phyloP scores from a whole-genome alignment of 164 flowering plant species.

The Tinospora cordifolia region DNA sequence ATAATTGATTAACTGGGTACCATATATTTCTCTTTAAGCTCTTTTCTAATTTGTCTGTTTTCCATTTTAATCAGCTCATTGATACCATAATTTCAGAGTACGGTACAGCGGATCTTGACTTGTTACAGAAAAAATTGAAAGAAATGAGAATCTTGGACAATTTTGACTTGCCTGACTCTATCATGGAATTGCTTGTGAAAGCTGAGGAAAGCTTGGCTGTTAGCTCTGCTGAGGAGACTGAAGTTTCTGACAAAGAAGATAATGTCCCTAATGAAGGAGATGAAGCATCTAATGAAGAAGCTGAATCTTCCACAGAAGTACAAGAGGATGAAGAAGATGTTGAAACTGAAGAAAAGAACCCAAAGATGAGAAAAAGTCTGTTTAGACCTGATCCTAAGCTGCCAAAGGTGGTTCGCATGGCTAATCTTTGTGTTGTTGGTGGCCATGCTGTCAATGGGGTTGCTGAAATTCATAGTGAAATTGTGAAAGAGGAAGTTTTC shows the following conservation, averaged over 20 bases:
- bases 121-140: too few relatives aligned
- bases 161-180: too few relatives aligned
- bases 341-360: conserved; percentile 17
- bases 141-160: too few relatives aligned
- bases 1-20: background rate
- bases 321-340: too few relatives aligned
- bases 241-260: conserved; percentile 4
- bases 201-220: conserved; percentile 29
- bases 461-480: conserved; percentile 94
- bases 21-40: background rate
- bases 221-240: conserved; percentile 17
- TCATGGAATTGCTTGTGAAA: conserved; percentile 40
- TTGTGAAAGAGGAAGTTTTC: conserved; percentile 85
- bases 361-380: conserved; percentile 19
- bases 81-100: conserved; percentile 54
- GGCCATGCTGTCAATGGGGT: conserved; percentile 98
- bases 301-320: too few relatives aligned
- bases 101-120: conserved; percentile 57
- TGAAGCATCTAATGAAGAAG: too few relatives aligned
- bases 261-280: too few relatives aligned
- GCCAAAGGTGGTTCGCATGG: conserved; percentile 83
- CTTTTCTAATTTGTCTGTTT: conserved; percentile 12
- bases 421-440: conserved; percentile 86
- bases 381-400: conserved; percentile 39
- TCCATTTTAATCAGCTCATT: conserved; percentile 45